These are phyloP conservation scores for Aspergillus novofumigatus DNA, from an alignment of 2,329 filamentous ascomycete genomes.

Conservation along the genomic window DNA sequence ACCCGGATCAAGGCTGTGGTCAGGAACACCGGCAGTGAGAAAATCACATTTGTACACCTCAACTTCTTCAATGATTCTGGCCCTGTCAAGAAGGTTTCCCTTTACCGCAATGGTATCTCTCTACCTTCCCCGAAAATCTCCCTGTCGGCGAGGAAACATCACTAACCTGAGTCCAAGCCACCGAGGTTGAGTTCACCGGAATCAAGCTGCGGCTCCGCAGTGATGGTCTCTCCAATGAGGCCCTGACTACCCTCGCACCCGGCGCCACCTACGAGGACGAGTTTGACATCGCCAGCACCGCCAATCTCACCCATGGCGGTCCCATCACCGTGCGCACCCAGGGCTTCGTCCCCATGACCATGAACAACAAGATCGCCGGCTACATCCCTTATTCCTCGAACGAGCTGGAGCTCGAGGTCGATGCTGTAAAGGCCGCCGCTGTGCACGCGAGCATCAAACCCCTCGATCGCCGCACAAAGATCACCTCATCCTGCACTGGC, in stretches of 20 bases:
- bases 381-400: conserved; percentile 57
- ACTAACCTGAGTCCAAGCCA: conserved; percentile 18
- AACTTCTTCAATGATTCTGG: conserved; percentile 35
- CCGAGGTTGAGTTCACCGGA: conserved; percentile 29
- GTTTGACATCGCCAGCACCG: conserved; percentile 33
- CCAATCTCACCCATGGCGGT: conserved; percentile 46
- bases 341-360: conserved; percentile 56
- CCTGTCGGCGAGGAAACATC: background rate
- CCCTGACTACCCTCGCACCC: conserved; percentile 27
- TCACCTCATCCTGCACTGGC: conserved; percentile 52
- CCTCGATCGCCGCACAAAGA: conserved; percentile 45
- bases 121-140: too few relatives aligned
- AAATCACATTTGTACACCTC: conserved; percentile 32
- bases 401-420: conserved; percentile 53
- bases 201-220: conserved; percentile 26
- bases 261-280: conserved; percentile 29
- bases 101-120: conserved; percentile 28
- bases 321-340: conserved; percentile 53
- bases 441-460: conserved; percentile 45
- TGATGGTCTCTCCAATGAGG: conserved; percentile 23
- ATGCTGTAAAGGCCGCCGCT: conserved; percentile 53
- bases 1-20: conserved; percentile 35
- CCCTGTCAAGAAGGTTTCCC: conserved; percentile 34
- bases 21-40: conserved; percentile 30
- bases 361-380: conserved; percentile 50